Base-by-base conservation (phyloP, 257 asterid genomes). In the Paulownia fortunei region DNA sequence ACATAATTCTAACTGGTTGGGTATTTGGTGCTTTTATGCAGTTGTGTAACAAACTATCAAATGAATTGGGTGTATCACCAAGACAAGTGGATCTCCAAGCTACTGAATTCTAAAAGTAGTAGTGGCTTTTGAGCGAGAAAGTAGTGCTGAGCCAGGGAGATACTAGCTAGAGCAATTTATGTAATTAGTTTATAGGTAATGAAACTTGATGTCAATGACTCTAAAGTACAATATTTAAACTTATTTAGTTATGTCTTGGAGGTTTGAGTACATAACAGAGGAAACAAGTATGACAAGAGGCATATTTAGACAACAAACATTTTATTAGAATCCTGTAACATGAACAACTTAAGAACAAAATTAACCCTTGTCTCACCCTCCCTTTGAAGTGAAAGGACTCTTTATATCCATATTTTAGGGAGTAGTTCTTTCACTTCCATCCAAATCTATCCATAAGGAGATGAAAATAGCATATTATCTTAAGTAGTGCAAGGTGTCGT, bases 21-120 rank as follows among this genome's bases (percentile, higher is more conserved):
- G 15, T 19, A 13, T 42, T 30, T 26, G 49, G 58, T 9, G 46
- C 19, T 8, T 69, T 27, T 54, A 24, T 81, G 87, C 97, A 95
- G 99, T 76, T 95, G 84, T 95, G 99, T 71, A 83, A 88, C 81
- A 95, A 79, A 83, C 87, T 96, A 76, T 87, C 97, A 0, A 79
- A 69, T 77, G 97, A 96, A 81, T 86, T 96, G 89, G 97, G 97
- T 19, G 95, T 89, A 61, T 79, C 91, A 8, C 84, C 69, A 80
- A 85, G 86, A 72, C 84, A 80, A 82, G 88, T 81, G 74, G 80
- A 84, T 76, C 84, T 86, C 73, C 68, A 79, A 46, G 76, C 81
- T 44, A 13, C 84, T 30, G 84, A 77, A 16, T 13, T 83, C 5
- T 87, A 58, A 18, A 30, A n/a, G n/a, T n/a, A 41, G 13, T 32